Percentiles rank a stretch among this genome's conserved stretches.
These are phyloP conservation scores for Podaxis carcinomalis DNA, from an alignment of 768 basidiomycete species.

Conservation along the genomic window DNA sequence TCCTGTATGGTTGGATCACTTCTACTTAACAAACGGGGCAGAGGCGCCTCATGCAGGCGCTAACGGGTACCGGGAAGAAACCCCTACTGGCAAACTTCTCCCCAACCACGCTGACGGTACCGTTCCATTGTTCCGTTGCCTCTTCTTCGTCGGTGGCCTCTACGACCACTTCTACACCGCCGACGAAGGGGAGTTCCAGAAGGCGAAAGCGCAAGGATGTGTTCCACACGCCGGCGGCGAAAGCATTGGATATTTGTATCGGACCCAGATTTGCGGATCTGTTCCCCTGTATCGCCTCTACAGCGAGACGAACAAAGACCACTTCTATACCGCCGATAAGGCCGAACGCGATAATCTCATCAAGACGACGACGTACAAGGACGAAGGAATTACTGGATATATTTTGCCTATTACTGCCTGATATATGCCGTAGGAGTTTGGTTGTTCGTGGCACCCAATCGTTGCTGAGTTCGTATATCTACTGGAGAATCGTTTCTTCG, in stretches of 20 bases:
- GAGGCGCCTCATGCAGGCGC: no score
- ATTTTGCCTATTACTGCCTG: no score
- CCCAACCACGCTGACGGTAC: not conserved
- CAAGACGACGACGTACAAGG: no score
- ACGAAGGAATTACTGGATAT: no score
- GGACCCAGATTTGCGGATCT: not conserved
- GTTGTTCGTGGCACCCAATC: no score
- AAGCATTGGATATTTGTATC: not conserved
- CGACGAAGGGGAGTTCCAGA: not conserved
- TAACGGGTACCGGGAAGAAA: not conserved
- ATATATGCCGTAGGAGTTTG: no score
- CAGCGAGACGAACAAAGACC: not conserved
- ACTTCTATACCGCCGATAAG: not conserved
- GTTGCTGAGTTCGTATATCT: no score
- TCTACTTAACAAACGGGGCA: conserved; percentile 6
- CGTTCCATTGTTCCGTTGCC: not conserved
- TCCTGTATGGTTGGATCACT: conserved; percentile 1
- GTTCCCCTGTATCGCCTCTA: conserved; percentile 3
- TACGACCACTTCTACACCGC: conserved; percentile 2
- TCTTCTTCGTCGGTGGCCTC: not conserved
- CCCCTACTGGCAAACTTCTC: not conserved
- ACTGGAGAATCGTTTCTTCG: no score
- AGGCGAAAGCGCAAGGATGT: not conserved
- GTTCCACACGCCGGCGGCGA: not conserved
- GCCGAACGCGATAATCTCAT: not conserved